Percentiles rank a stretch among this genome's conserved stretches.
phyloP scores from a whole-genome alignment of 257 asterid genomes.

The Marsdenia floribunda region DNA sequence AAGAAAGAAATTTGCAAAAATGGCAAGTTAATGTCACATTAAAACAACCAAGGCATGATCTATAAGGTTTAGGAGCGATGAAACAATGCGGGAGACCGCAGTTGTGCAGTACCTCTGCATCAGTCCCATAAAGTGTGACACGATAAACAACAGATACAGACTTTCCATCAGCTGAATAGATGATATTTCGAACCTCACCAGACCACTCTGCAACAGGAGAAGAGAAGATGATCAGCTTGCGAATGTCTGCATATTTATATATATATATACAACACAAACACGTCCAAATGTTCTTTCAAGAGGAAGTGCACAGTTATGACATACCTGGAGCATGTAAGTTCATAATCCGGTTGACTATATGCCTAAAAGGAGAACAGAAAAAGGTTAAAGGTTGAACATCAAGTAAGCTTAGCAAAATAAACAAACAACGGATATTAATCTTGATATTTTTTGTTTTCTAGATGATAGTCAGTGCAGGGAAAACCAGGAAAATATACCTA shows the following conservation, averaged over 20 bases:
- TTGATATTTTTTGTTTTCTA: not conserved
- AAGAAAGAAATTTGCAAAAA: not conserved
- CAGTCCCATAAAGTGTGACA: constrained; percentile 81
- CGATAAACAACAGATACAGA: constrained; percentile 77
- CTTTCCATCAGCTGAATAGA: constrained; percentile 67
- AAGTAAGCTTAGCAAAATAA: not conserved
- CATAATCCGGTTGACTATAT: constrained; percentile 78
- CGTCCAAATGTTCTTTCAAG: constrained; percentile 2
- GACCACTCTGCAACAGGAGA: constrained; percentile 66
- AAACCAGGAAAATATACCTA: not conserved
- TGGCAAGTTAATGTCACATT: not conserved
- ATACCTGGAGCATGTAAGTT: constrained; percentile 89
- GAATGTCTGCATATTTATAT: not conserved
- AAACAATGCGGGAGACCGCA: not conserved
- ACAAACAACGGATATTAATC: not conserved
- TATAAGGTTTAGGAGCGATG: not conserved
- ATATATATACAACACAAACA: not conserved
- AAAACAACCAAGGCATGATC: not conserved
- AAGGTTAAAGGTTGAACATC: not conserved
- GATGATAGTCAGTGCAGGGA: not conserved
- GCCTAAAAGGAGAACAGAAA: constrained; percentile 40
- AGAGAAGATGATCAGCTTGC: not conserved
- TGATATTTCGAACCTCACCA: constrained; percentile 78
- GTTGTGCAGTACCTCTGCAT: constrained; percentile 68
- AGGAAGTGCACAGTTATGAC: not conserved